Base-by-base conservation (phyloP, 352 stramenopile species). In the Globisporangium abappressorium region DNA sequence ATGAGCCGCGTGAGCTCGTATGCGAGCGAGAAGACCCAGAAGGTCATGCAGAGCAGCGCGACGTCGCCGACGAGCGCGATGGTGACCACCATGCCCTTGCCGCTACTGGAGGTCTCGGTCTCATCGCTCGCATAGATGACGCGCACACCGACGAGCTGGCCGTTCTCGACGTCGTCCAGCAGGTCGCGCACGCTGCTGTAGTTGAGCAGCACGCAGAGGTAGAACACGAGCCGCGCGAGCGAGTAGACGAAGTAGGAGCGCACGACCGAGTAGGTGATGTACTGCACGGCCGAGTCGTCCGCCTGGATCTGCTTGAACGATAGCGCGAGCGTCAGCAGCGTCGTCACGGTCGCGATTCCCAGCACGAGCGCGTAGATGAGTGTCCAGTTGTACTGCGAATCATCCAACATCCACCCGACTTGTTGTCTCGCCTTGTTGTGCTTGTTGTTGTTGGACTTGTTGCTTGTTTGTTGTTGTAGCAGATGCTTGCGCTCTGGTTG, bases 1-100 rank as follows among this genome's bases (percentile, higher is more conserved):
- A 90, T 87, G 22, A 93, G 71, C 7, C 79, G 78, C 62, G 77
- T 85, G 71, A 93, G 80, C 54, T 93, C 85, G 62, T 85, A 91
- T 4, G 82, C 77, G 54, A 90, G 70, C 3, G 73, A 77, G 47
- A 86, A 82, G 64, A 93, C 75, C 73, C 85, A 93, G 33, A 91
- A 85, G 1, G 81, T 80, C 57, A 77, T 84, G 33, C 74, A 81
- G 14, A 91, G 64, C 26, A 90, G 73, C 57, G 80, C 81, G 43
- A 84, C 79, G 72, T 91, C 84, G 43, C 84, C 84, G 33, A 83
- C 71, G 5, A 91, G 62, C 57, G 81, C 82, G 66, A 93, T 54
- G 0, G 68, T 62, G 38, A 86, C 66, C 15, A 74, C 72, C 20
- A 87, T 49, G 14, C 67, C 65, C 36, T 84, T 85, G 36, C 54